These are phyloP conservation scores for Strobilomyces echinocephalus DNA, from an alignment of 768 basidiomycete species.

Conservation along the genomic window DNA sequence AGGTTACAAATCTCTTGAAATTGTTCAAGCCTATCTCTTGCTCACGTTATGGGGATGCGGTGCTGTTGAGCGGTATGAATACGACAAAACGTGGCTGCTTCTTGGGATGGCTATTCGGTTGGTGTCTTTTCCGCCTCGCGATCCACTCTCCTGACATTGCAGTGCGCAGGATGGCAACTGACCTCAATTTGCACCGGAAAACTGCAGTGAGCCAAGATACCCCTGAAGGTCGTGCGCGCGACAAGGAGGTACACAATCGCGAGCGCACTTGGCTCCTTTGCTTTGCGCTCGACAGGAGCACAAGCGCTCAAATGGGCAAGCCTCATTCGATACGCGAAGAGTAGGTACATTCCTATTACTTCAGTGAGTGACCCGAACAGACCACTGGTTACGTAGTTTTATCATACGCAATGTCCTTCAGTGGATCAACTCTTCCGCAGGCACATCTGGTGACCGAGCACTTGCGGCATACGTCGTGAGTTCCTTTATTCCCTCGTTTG, in stretches of 20 bases:
- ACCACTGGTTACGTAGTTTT: conserved; percentile 42
- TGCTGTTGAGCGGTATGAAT: conserved; percentile 93
- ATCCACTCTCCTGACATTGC: conserved; percentile 8
- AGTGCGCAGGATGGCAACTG: conserved; percentile 78
- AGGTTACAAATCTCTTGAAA: conserved; percentile 91
- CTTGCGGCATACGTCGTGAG: conserved; percentile 76
- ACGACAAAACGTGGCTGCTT: conserved; percentile 89
- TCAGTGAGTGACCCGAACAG: neutral
- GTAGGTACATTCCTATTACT: conserved; percentile 41
- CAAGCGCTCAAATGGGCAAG: conserved; percentile 96
- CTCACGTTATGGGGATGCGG: conserved; percentile 89
- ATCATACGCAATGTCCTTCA: conserved; percentile 78
- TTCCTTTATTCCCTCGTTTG: neutral
- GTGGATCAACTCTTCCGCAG: conserved; percentile 70
- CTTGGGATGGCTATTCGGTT: conserved; percentile 83
- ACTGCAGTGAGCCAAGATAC: conserved; percentile 60
- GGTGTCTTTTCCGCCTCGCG: conserved; percentile 18
- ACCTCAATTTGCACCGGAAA: conserved; percentile 92
- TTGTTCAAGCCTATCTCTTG: conserved; percentile 91
- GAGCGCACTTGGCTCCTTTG: conserved; percentile 93
- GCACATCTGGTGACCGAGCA: conserved; percentile 59
- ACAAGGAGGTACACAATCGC: conserved; percentile 85
- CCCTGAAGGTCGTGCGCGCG: conserved; percentile 74
- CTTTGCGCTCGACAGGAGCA: conserved; percentile 81
- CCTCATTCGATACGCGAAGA: conserved; percentile 92